A percentile compares a stretch with the other conserved stretches of the same genome.
Conservation (phyloP, 768 basidiomycete genomes). For the Amanita thiersii region DNA sequence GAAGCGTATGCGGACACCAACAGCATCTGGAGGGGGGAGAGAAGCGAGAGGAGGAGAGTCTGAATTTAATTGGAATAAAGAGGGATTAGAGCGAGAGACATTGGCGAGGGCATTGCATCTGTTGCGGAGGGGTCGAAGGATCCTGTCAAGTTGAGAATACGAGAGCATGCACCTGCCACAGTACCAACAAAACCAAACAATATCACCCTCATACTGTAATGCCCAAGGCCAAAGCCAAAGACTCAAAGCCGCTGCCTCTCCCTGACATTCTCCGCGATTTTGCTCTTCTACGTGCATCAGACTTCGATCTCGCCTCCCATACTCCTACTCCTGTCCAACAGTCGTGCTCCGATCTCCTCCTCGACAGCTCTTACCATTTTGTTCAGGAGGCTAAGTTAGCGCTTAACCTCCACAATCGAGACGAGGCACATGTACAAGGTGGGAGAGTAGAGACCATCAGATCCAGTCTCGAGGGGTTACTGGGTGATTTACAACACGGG, state of each 20-base stretch:
- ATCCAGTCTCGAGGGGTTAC: conserved; percentile 45
- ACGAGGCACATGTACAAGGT: conserved; percentile 46
- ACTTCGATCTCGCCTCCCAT: conserved; percentile 24
- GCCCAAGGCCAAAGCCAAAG: conserved; percentile 21
- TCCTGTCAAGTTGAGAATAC: conserved; percentile 19
- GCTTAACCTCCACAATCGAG: conserved; percentile 44
- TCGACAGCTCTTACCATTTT: conserved; percentile 53
- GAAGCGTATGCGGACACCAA: conserved; percentile 23
- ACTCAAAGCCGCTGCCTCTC: conserved; percentile 44
- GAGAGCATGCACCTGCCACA: conserved; percentile 3
- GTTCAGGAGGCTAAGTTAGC: conserved; percentile 46
- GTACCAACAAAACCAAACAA: conserved; percentile 2
- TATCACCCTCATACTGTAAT: not conserved
- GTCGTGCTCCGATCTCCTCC: conserved; percentile 24
- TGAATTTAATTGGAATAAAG: conserved; percentile 12
- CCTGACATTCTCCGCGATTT: conserved; percentile 62
- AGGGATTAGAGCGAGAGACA: conserved; percentile 13
- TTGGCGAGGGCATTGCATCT: conserved; percentile 32
- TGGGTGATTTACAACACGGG: conserved; percentile 10
- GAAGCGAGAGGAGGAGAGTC: conserved; percentile 24
- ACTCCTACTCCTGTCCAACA: conserved; percentile 12
- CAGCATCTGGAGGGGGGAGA: conserved; percentile 27
- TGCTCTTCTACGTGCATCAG: conserved; percentile 58
- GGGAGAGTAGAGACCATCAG: conserved; percentile 48
- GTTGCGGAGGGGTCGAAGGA: conserved; percentile 38